Evolutionary conservation across 495 filamentous ascomycete genomes (phyloP), one percentile per base, ranked within the genome.

Genomic region (Glonium stellatum): DNA sequence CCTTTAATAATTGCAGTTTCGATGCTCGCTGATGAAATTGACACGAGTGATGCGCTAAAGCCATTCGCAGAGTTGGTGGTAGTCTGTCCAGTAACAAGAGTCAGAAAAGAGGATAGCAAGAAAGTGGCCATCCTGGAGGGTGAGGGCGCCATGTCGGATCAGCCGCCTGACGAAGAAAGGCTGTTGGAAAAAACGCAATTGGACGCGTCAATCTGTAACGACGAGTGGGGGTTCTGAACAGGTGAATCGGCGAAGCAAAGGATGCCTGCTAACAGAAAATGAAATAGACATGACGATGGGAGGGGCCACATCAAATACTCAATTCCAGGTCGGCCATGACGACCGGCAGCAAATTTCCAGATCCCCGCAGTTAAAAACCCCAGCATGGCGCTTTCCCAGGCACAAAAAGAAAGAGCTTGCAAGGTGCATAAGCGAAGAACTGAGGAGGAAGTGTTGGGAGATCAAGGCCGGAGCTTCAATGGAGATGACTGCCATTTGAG

Each of bases 381-480:
- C 34, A 49, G 46, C 12, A 59, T 66, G 63, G 62, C 63, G 63
- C 50, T 35, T 55, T 51, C 10, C 57, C 19, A 55, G 49, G 54
- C 44, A 61, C 54, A 48, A 55, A 55, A 55, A 54, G 59, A 59
- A 60, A 62, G 50, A 44, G 35, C 12, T 44, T 37, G 48, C 55
- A 58, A 44, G 22, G 10, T 62, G 63, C 63, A 62, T 66, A 62
- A 58, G 54, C 63, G 63, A 62, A 21, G 10, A 42, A 55, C 9
- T 50, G 10, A 52, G 61, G 53, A 35, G 34, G 9, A 50, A 66
- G 42, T 56, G 44, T 58, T 52, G 52, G 53, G 19, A 31, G 21
- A 44, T 57, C 13, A 47, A 18, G 55, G 22, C 2, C 42, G 55
- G 15, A 9, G 55, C 13, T 25, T 19, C 15, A 31, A 57, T 25